These are phyloP conservation scores for Debaryomycetaceae sp. DNA, from an alignment of 1,139 yeast genomes.

Conservation along the genomic window DNA sequence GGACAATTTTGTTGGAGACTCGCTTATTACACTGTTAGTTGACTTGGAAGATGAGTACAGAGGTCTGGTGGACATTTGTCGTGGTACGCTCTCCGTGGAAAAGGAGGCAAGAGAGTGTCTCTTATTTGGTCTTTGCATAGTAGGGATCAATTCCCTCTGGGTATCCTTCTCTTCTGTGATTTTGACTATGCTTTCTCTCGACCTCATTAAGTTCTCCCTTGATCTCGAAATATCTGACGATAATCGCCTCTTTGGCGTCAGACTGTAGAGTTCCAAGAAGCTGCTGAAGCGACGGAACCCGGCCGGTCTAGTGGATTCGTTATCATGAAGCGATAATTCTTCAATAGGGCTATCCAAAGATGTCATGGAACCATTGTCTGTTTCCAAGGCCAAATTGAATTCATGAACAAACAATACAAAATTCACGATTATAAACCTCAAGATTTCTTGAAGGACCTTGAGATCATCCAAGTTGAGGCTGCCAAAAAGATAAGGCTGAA, in stretches of 20 bases:
- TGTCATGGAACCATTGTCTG: not conserved
- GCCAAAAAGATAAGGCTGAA: constrained; percentile 7
- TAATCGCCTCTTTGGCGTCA: not conserved
- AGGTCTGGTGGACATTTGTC: not conserved
- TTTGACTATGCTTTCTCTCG: constrained; percentile 1
- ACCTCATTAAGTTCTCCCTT: constrained; percentile 1
- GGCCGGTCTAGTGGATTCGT: not conserved
- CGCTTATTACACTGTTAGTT: not conserved
- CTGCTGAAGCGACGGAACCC: constrained; percentile 4
- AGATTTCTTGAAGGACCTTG: constrained; percentile 4
- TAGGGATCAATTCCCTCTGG: not conserved
- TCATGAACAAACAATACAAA: constrained; percentile 1
- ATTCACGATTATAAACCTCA: constrained; percentile 5
- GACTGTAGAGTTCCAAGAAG: constrained; percentile 6
- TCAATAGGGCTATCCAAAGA: not conserved
- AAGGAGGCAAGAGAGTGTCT: not conserved
- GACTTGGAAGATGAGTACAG: not conserved
- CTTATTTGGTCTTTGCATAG: not conserved
- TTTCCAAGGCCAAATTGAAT: not conserved
- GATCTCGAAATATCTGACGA: constrained; percentile 3
- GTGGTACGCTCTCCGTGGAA: not conserved
- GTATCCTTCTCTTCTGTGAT: not conserved
- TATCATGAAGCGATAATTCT: not conserved
- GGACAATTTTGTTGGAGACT: not conserved
- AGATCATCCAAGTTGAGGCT: constrained; percentile 2